Evolutionary conservation across 108 stramenopile species (phyloP), one percentile per base, ranked within the genome.

Genomic region (Skeletonema tropicum): DNA sequence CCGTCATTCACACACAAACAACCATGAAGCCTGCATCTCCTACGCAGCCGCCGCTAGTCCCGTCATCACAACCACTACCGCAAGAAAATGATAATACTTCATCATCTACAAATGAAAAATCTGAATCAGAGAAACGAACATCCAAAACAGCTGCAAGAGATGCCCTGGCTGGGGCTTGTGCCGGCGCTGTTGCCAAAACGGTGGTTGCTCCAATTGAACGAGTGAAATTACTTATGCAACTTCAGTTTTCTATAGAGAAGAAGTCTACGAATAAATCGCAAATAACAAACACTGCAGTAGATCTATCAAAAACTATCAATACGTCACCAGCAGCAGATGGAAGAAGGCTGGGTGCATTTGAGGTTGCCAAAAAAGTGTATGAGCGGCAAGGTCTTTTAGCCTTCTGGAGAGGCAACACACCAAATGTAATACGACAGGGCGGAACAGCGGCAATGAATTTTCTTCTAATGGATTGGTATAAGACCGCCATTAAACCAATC

Each of bases 191-290:
- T 55, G 86, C 95, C 62, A 92, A 94, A 77, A 97, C 98, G 14
- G 87, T 69, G 21, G 87, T 90, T 64, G 99, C 99, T 15, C 99
- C 99, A 8, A 92, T 99, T 71, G 99, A 99, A 88, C 97, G 99
- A 10, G 92, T 99, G 39, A 99, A 99, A 79, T 89, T 99, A 48
- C 71, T 99, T 45, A 86, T 98, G 75, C 98, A 99, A 77, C 83
- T 92, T 52, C 91, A 89, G 57, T 75, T 79, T 41, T 85, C 87
- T 14, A 69, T 87, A 32, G 55, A 64, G 0, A 79, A 75, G 25
- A 70, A 15, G 39, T 62, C 15, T 60, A 14, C 15, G 26, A 71
- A 71, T 3, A 66, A 76, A 49, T 7, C 23, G n/a, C 0, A 21
- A 7, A 23, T 9, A 25, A 55, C 19, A 23, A 25, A 0, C 25